Evolutionary conservation across 2,329 filamentous ascomycete species (phyloP).

Genomic region (Ophiostoma himal-ulmi): DNA sequence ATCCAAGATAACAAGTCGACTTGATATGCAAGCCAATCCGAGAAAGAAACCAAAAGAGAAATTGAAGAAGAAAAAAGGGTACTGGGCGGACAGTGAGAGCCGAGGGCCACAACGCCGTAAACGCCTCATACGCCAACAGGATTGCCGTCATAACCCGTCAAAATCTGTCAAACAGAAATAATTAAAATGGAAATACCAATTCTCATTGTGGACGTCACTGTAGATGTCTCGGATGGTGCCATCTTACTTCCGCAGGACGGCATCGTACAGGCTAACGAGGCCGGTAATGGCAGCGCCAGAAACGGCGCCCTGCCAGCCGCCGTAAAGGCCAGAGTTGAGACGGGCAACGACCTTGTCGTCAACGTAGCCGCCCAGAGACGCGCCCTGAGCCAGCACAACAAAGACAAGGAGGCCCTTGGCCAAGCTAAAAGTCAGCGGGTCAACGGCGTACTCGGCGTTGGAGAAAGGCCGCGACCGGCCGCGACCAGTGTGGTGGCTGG

Average conservation of each 20-base stretch:
- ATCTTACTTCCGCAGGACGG: constrained; percentile 60
- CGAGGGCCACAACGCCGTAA: constrained; percentile 24
- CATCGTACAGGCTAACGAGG: constrained; percentile 69
- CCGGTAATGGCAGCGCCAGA: constrained; percentile 63
- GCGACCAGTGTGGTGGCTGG: constrained; percentile 35
- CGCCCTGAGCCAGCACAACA: constrained; percentile 67
- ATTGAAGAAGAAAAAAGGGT: constrained; percentile 12
- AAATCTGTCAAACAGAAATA: neutral
- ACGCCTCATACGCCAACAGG: constrained; percentile 23
- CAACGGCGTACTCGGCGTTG: constrained; percentile 55
- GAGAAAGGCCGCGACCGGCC: constrained; percentile 38
- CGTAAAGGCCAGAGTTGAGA: constrained; percentile 62
- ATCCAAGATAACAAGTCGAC: constrained; percentile 10
- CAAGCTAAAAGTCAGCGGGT: constrained; percentile 87
- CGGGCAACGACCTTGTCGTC: constrained; percentile 53
- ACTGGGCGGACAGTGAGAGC: constrained; percentile 21
- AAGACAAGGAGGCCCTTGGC: constrained; percentile 77
- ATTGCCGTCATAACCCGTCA: constrained; percentile 14
- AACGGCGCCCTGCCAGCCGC: constrained; percentile 64
- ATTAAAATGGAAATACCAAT: constrained; percentile 6
- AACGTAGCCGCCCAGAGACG: constrained; percentile 57
- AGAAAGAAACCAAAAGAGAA: constrained; percentile 7
- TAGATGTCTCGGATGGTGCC: no score
- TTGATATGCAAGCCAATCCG: neutral
- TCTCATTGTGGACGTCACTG: neutral